Evolutionary conservation across 2,329 filamentous ascomycete genomes (phyloP).

Genomic region (Aureobasidium sp.): DNA sequence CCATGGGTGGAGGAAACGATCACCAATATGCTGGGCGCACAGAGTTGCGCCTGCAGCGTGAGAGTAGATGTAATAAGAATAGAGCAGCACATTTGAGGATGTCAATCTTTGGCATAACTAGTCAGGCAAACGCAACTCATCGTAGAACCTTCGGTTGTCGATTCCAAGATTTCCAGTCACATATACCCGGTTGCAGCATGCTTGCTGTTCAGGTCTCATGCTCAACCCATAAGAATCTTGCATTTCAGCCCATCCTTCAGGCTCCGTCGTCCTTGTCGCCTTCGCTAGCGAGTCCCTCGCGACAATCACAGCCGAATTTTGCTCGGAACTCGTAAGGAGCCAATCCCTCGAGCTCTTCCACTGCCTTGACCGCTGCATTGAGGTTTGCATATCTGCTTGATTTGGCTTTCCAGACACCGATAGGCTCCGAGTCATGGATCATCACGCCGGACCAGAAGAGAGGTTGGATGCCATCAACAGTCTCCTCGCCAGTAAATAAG

Average conservation of each 20-base stretch:
- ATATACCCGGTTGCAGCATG: too few species aligned
- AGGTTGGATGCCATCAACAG: slow-evolving; percentile 39
- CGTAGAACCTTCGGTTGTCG: neutral
- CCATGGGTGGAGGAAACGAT: neutral
- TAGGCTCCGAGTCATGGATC: slow-evolving; percentile 63
- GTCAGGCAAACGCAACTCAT: neutral
- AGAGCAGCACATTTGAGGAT: neutral
- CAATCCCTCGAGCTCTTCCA: slow-evolving; percentile 45
- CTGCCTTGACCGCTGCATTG: slow-evolving; percentile 53
- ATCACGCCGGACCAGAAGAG: slow-evolving; percentile 63
- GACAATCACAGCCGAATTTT: slow-evolving; percentile 59
- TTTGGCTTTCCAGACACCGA: slow-evolving; percentile 50
- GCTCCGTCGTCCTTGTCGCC: neutral
- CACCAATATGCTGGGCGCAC: neutral
- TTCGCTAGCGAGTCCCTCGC: neutral
- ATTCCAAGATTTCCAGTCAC: neutral
- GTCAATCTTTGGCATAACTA: neutral
- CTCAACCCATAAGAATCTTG: neutral
- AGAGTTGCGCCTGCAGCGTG: neutral
- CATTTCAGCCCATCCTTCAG: neutral
- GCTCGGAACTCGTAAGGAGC: slow-evolving; percentile 51
- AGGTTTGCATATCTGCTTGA: slow-evolving; percentile 64
- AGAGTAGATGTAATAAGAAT: neutral
- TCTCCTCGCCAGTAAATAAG: slow-evolving; percentile 47
- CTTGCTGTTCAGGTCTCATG: neutral